These are phyloP conservation scores for Penicillium sp. DNA, from an alignment of 2,329 filamentous ascomycete species.

Conservation along the genomic window DNA sequence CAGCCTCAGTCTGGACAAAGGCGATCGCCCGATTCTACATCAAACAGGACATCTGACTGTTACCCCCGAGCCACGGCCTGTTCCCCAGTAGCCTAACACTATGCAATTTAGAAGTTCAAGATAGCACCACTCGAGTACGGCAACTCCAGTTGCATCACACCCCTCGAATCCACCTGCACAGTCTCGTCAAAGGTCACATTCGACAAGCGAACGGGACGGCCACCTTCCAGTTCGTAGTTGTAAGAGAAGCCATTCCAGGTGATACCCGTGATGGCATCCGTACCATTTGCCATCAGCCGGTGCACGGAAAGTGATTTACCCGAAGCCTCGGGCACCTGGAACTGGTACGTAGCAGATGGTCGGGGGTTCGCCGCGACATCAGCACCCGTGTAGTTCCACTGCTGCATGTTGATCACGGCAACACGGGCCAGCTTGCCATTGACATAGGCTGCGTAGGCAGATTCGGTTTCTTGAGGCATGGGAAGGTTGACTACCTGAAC, in stretches of 20 bases:
- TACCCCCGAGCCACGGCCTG: too few relatives aligned
- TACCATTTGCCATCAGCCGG: conserved; percentile 61
- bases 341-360: conserved; percentile 25
- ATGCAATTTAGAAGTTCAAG: conserved; percentile 5
- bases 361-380: conserved; percentile 35
- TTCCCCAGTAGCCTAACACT: not conserved
- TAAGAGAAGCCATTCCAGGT: conserved; percentile 65
- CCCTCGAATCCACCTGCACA: conserved; percentile 36
- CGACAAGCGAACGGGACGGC: conserved; percentile 53
- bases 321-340: conserved; percentile 25
- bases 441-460: conserved; percentile 60
- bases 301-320: conserved; percentile 42
- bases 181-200: conserved; percentile 59
- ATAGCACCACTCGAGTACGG: conserved; percentile 32
- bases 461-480: conserved; percentile 44
- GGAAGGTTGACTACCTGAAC: conserved; percentile 54
- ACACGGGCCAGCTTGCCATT: conserved; percentile 49
- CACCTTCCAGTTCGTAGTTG: conserved; percentile 59
- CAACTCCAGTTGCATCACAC: conserved; percentile 31
- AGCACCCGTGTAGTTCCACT: conserved; percentile 60
- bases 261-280: conserved; percentile 63
- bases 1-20: not conserved
- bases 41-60: too few relatives aligned
- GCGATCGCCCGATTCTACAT: not conserved
- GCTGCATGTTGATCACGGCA: conserved; percentile 59